Percentiles rank a stretch among this genome's conserved stretches.
Evolutionary conservation across 768 basidiomycete genomes (phyloP).

Genomic region (Myochromella boudieri): DNA sequence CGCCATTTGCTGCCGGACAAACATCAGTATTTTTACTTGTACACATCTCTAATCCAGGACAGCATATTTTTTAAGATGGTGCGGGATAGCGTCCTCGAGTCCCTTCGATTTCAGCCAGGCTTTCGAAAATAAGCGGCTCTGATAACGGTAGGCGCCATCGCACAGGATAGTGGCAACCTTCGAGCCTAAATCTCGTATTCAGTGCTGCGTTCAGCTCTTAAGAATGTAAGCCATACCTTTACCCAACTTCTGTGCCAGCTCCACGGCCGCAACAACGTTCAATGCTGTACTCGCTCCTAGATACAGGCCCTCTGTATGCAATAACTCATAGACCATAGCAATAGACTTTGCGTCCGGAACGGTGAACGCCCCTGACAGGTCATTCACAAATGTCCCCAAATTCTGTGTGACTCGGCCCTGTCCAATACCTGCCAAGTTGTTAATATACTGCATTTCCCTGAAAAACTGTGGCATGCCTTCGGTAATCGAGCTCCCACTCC

Average conservation of each 20-base stretch:
- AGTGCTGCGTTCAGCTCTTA: not conserved
- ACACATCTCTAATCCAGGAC: conserved; percentile 66
- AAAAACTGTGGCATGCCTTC: conserved; percentile 58
- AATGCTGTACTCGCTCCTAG: conserved; percentile 92
- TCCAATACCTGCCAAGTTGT: conserved; percentile 71
- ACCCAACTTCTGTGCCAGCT: conserved; percentile 83
- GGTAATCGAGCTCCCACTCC: conserved; percentile 86
- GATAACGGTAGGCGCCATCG: conserved; percentile 97
- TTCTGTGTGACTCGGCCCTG: conserved; percentile 96
- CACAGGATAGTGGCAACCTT: conserved; percentile 87
- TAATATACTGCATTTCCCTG: not conserved
- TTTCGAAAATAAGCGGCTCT: conserved; percentile 93
- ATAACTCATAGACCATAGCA: conserved; percentile 88
- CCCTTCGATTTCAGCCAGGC: conserved; percentile 86
- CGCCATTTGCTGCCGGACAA: no score
- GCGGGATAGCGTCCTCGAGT: conserved; percentile 76
- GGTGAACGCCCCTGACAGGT: conserved; percentile 80
- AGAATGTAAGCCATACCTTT: conserved; percentile 49
- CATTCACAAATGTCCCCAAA: conserved; percentile 74
- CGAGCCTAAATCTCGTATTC: conserved; percentile 49
- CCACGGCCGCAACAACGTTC: conserved; percentile 92
- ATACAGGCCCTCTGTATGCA: conserved; percentile 93
- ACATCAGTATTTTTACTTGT: no score
- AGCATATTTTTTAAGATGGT: conserved; percentile 83
- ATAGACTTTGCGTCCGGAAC: conserved; percentile 90